phyloP scores from a whole-genome alignment of 2,329 filamentous ascomycete species.

The Sporothrix pseudoabietina region DNA sequence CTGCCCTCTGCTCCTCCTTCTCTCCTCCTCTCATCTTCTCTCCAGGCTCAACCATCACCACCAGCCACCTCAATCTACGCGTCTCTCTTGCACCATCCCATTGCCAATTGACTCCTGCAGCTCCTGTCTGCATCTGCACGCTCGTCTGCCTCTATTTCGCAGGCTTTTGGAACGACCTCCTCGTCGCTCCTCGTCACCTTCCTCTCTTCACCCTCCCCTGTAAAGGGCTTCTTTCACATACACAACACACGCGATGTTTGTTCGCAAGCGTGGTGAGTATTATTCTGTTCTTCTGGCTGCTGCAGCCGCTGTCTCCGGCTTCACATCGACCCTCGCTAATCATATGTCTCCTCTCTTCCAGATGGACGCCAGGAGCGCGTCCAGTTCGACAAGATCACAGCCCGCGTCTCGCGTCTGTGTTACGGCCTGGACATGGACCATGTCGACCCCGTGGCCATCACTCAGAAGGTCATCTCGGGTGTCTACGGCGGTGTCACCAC shows the following conservation, averaged over 20 bases:
- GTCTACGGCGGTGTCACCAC: conserved; percentile 98
- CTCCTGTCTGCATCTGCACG: conserved; percentile 10
- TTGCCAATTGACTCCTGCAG: conserved; percentile 16
- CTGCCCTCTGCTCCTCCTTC: conserved; percentile 21
- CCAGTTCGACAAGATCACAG: conserved; percentile 99
- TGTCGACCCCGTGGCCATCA: conserved; percentile 96
- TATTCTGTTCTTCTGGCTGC: background rate
- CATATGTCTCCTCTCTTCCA: conserved; percentile 47
- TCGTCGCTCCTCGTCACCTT: conserved; percentile 10
- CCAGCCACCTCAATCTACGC: conserved; percentile 6
- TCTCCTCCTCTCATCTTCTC: conserved; percentile 6
- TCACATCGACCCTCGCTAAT: background rate
- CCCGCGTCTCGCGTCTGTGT: conserved; percentile 94
- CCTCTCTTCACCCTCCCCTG: conserved; percentile 29
- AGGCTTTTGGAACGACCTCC: conserved; percentile 5
- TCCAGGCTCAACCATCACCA: conserved; percentile 25
- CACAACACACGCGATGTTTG: conserved; percentile 54
- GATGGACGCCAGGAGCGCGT: conserved; percentile 99
- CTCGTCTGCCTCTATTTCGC: background rate
- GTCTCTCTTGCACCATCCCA: background rate
- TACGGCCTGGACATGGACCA: conserved; percentile 94
- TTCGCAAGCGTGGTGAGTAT: conserved; percentile 63
- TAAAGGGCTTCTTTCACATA: conserved; percentile 26
- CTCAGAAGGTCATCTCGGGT: conserved; percentile 98
- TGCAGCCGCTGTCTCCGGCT: background rate